Percentiles rank a stretch among this genome's conserved stretches.
Conservation (phyloP, 2,329 filamentous ascomycete genomes). For the Fusarium multiceps region DNA sequence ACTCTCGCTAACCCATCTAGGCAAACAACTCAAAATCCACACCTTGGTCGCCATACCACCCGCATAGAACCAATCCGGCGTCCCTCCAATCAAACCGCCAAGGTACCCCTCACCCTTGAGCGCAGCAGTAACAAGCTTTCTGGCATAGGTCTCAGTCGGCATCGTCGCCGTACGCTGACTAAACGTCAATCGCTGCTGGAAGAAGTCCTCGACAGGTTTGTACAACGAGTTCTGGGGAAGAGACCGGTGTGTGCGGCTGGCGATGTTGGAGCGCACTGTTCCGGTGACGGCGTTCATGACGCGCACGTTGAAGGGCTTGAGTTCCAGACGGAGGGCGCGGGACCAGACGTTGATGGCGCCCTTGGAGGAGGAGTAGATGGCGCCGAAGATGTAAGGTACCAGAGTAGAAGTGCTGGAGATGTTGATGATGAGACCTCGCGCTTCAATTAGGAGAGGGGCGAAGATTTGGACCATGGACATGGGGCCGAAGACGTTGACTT, state of each 20-base stretch:
- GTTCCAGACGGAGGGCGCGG: constrained; percentile 64
- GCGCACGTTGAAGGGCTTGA: constrained; percentile 65
- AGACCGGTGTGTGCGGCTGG: constrained; percentile 53
- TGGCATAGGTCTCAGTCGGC: constrained; percentile 57
- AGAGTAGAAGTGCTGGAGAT: constrained; percentile 64
- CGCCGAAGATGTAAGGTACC: constrained; percentile 64
- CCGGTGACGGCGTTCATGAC: constrained; percentile 69
- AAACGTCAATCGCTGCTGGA: constrained; percentile 59
- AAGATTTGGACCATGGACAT: constrained; percentile 67
- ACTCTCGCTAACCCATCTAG: constrained; percentile 47
- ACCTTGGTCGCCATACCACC: constrained; percentile 48
- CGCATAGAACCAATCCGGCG: constrained; percentile 52
- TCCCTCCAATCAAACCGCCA: constrained; percentile 48
- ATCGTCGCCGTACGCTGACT: constrained; percentile 61
- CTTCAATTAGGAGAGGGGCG: constrained; percentile 59
- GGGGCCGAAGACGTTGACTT: constrained; percentile 68
- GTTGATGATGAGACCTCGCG: constrained; percentile 65
- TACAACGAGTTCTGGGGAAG: constrained; percentile 62
- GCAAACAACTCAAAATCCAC: constrained; percentile 45
- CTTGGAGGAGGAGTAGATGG: constrained; percentile 67
- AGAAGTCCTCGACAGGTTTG: constrained; percentile 57
- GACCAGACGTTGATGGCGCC: constrained; percentile 65
- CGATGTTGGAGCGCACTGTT: constrained; percentile 64
- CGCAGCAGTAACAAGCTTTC: constrained; percentile 56
- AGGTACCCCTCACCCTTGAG: constrained; percentile 54